Evolutionary conservation across 352 stramenopile species (phyloP).

Genomic region (Pythium guiyangense): DNA sequence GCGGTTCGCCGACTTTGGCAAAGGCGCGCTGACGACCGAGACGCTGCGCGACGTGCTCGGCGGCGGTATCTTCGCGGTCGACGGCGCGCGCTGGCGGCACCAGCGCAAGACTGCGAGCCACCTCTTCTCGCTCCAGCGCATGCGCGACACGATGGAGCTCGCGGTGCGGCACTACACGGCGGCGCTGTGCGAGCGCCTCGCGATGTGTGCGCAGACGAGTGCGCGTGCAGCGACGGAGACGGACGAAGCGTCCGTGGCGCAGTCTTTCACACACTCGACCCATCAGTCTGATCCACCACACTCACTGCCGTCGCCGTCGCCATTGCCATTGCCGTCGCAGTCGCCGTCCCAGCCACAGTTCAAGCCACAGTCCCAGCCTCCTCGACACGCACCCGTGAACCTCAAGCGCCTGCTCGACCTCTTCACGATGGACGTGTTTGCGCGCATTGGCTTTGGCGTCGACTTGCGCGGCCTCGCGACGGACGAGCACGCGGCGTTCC

Average conservation of each 20-base stretch:
- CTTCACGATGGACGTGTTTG: slow-evolving; percentile 58
- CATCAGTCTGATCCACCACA: too few relatives aligned
- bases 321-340: too few relatives aligned
- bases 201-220: too few relatives aligned
- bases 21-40: slow-evolving; percentile 24
- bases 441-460: slow-evolving; percentile 49
- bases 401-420: slow-evolving; percentile 27
- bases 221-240: too few relatives aligned
- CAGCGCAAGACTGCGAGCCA: slow-evolving; percentile 76
- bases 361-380: not conserved
- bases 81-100: slow-evolving; percentile 37
- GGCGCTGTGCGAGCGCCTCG: slow-evolving; percentile 12
- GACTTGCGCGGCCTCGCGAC: slow-evolving; percentile 21
- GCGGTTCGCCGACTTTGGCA: slow-evolving; percentile 49
- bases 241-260: too few relatives aligned
- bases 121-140: slow-evolving; percentile 52
- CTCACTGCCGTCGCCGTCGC: too few relatives aligned
- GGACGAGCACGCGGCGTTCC: slow-evolving; percentile 21
- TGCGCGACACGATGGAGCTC: slow-evolving; percentile 31
- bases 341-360: not conserved
- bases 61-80: slow-evolving; percentile 48
- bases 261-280: too few relatives aligned
- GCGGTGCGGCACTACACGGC: slow-evolving; percentile 12
- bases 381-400: not conserved
- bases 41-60: slow-evolving; percentile 40